phyloP scores from a whole-genome alignment of 208 protist species.

The Herpetomonas tarakana region DNA sequence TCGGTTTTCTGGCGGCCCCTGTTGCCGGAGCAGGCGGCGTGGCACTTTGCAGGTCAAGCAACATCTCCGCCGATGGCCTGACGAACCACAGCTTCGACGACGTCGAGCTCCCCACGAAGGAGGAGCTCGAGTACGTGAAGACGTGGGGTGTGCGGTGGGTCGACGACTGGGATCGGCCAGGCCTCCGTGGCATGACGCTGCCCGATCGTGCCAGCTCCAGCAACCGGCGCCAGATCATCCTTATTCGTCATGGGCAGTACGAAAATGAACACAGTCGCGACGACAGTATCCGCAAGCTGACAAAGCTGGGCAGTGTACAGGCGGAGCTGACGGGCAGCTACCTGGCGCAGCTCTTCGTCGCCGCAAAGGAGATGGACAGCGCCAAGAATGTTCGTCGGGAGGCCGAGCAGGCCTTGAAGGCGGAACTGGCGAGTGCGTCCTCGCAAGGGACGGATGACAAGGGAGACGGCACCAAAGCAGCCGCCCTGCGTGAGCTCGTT shows the following conservation, averaged over 20 bases:
- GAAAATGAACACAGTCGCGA: slow-evolving; percentile 33
- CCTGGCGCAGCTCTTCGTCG: slow-evolving; percentile 33
- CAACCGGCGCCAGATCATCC: slow-evolving; percentile 50
- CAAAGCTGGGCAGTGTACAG: slow-evolving; percentile 52
- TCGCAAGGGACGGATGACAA: slow-evolving; percentile 8
- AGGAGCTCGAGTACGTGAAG: slow-evolving; percentile 43
- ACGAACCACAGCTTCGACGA: slow-evolving; percentile 22
- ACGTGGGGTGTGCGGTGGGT: slow-evolving; percentile 63
- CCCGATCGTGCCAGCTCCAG: slow-evolving; percentile 9
- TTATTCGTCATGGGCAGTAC: slow-evolving; percentile 89
- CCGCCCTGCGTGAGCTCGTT: slow-evolving; percentile 9
- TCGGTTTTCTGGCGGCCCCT: slow-evolving; percentile 26
- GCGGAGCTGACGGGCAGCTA: slow-evolving; percentile 55
- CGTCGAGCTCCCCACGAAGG: slow-evolving; percentile 19
- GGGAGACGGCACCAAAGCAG: neutral
- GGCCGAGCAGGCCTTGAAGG: neutral
- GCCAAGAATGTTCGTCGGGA: neutral
- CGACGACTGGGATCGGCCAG: slow-evolving; percentile 62
- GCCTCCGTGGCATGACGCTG: slow-evolving; percentile 10
- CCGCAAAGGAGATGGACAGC: neutral
- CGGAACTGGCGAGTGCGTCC: slow-evolving; percentile 6
- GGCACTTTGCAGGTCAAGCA: slow-evolving; percentile 19
- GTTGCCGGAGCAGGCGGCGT: slow-evolving; percentile 19
- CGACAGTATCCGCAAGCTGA: slow-evolving; percentile 43
- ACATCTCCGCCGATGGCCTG: slow-evolving; percentile 26